phyloP scores from a whole-genome alignment of 1,139 yeast species.

The Taiozyma sp. region DNA sequence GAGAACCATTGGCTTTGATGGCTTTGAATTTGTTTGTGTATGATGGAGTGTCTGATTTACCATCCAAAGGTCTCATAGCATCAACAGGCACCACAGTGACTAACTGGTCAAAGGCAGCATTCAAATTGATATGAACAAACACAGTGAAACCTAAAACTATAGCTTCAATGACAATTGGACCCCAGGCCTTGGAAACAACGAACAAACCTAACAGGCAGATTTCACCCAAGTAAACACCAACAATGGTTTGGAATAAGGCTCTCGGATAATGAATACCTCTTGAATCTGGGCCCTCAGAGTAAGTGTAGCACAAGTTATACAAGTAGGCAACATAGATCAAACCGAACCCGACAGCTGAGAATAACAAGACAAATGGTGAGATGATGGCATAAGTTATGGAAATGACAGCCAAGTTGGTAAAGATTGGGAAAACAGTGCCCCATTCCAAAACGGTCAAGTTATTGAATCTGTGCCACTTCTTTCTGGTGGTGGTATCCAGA shows the following conservation, averaged over 20 bases:
- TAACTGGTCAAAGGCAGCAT: slow-evolving; percentile 59
- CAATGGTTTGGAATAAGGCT: slow-evolving; percentile 82
- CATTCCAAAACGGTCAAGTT: slow-evolving; percentile 61
- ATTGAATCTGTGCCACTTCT: slow-evolving; percentile 72
- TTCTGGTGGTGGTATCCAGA: slow-evolving; percentile 79
- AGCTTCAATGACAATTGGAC: slow-evolving; percentile 76
- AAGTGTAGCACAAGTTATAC: slow-evolving; percentile 74
- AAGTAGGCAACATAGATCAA: slow-evolving; percentile 73
- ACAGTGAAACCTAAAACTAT: slow-evolving; percentile 59
- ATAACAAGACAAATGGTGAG: slow-evolving; percentile 70
- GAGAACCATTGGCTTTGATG: neutral
- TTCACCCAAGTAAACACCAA: slow-evolving; percentile 85
- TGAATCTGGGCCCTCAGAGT: slow-evolving; percentile 58
- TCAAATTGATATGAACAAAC: slow-evolving; percentile 57
- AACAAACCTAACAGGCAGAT: slow-evolving; percentile 80
- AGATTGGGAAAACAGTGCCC: slow-evolving; percentile 88
- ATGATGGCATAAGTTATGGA: slow-evolving; percentile 74
- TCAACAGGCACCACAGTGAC: slow-evolving; percentile 56
- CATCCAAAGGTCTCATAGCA: slow-evolving; percentile 61
- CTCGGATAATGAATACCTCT: slow-evolving; percentile 86
- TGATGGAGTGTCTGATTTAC: slow-evolving; percentile 58
- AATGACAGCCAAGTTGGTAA: slow-evolving; percentile 78
- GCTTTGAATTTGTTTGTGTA: slow-evolving; percentile 14
- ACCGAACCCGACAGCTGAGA: slow-evolving; percentile 63
- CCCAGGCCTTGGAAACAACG: slow-evolving; percentile 93